Conservation (phyloP, 768 basidiomycete species). For the Leccinellum luteum region DNA sequence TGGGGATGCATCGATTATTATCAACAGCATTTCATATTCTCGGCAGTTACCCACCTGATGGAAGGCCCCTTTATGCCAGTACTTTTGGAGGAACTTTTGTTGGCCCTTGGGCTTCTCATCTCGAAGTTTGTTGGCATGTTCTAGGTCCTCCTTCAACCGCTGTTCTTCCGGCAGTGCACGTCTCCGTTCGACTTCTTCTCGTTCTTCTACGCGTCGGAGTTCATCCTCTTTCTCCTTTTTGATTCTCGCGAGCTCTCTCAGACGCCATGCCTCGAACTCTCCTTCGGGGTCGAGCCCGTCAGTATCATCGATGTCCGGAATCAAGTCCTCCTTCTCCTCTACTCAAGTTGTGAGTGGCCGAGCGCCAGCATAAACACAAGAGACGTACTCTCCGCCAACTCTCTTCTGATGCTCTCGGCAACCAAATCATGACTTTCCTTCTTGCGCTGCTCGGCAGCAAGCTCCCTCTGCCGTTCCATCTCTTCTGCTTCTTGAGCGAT, state of each 20-base stretch:
- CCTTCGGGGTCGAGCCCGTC: slow-evolving; percentile 85
- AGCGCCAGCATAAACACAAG: slow-evolving; percentile 1
- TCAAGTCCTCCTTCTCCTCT: slow-evolving; percentile 87
- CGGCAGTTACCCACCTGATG: slow-evolving; percentile 65
- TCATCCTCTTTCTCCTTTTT: slow-evolving; percentile 93
- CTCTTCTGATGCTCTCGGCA: slow-evolving; percentile 89
- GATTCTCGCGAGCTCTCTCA: slow-evolving; percentile 90
- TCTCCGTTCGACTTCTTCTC: slow-evolving; percentile 88
- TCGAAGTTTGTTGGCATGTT: slow-evolving; percentile 75
- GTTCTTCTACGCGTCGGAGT: slow-evolving; percentile 74
- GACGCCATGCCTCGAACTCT: slow-evolving; percentile 96
- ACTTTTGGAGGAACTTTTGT: slow-evolving; percentile 94
- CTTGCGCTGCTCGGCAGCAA: slow-evolving; percentile 77
- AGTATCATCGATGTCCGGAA: slow-evolving; percentile 92
- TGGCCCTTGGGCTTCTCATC: slow-evolving; percentile 89
- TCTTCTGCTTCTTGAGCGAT: slow-evolving; percentile 77
- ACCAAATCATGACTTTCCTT: slow-evolving; percentile 90
- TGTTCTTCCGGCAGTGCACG: slow-evolving; percentile 93
- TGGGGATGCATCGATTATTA: slow-evolving; percentile 32
- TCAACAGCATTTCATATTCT: slow-evolving; percentile 3
- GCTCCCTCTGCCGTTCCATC: slow-evolving; percentile 60
- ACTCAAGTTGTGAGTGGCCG: slow-evolving; percentile 3
- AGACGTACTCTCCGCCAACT: slow-evolving; percentile 83
- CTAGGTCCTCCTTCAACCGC: slow-evolving; percentile 87
- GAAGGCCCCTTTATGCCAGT: slow-evolving; percentile 99